A percentile compares a stretch with the other conserved stretches of the same genome.
phyloP scores from a whole-genome alignment of 495 filamentous ascomycete genomes.

The Pseudevernia furfuracea region DNA sequence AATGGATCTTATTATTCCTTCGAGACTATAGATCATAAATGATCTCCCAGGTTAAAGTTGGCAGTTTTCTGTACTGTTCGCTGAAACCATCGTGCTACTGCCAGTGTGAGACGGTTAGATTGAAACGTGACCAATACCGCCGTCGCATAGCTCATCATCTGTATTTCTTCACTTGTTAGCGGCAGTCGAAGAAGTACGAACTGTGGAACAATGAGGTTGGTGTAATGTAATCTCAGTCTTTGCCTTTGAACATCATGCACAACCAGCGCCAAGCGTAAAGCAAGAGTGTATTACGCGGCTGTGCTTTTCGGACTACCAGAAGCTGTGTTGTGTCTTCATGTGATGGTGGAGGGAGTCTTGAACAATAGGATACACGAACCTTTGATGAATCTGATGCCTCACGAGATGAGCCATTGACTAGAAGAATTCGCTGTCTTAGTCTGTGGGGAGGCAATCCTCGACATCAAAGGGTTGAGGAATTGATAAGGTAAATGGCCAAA shows the following conservation, averaged over 20 bases:
- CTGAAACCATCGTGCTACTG: neutral
- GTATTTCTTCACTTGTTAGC: neutral
- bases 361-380: neutral
- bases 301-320: constrained; percentile 76
- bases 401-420: neutral
- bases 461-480: neutral
- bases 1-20: neutral
- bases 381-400: neutral
- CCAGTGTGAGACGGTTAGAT: neutral
- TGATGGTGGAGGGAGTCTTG: neutral
- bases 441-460: neutral
- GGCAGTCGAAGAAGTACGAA: neutral
- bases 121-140: neutral
- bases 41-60: neutral
- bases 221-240: constrained; percentile 50
- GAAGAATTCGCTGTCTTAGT: neutral
- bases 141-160: neutral
- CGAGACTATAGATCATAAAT: neutral
- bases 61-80: neutral
- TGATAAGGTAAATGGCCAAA: neutral
- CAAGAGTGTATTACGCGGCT: constrained; percentile 49
- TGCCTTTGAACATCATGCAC: constrained; percentile 64
- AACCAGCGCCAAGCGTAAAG: constrained; percentile 48
- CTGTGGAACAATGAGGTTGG: neutral
- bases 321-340: constrained; percentile 57